Evolutionary conservation across 2,329 filamentous ascomycete genomes (phyloP), one percentile per base, ranked within the genome.

Genomic region (Cordyceps militaris): DNA sequence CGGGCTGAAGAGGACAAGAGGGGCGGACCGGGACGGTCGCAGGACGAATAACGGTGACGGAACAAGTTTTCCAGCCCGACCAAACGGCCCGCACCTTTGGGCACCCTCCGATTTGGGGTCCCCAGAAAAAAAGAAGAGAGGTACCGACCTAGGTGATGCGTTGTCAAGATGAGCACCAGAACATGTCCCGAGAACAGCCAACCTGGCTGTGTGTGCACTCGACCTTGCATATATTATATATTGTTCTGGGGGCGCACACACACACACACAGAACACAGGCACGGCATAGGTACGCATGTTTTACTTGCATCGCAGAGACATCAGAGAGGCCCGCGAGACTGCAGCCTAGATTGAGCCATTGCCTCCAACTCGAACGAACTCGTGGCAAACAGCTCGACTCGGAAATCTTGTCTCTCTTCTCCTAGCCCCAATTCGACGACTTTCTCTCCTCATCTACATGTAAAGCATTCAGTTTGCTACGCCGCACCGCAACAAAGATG

Each of bases 141-240:
- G n/a, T n/a, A n/a, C n/a, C n/a, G n/a, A n/a, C n/a, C 19, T 34
- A n/a, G 19, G 11, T 76, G 76, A 78, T 79, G 75, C 73, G 77
- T 78, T 79, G 77, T 79, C 78, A 79, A 71, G 66, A 67, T 65
- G 63, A 66, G 61, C 61, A 62, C 70, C 67, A 72, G 61, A 70
- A 60, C 59, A 70, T 66, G 61, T 49, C 51, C 65, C 67, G 66
- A 69, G 47, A 49, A 23, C 53, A 61, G 34, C 59, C 19, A 4
- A 26, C 30, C n/a, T 48, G 16, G n/a, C 14, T 34, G 47, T 34
- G 30, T 24, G 38, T 42, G 38, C 38, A 10, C 19, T n/a, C 38
- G 38, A 19, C n/a, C 38, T 19, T 42, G 38, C n/a, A 21, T 42
- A 21, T 32, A 10, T 32, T 32, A 10, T 32, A 10, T 32, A 10